Percentiles rank a stretch among this genome's conserved stretches.
Evolutionary conservation across 768 basidiomycete species (phyloP).

Genomic region (Leccinum subgranulosum): DNA sequence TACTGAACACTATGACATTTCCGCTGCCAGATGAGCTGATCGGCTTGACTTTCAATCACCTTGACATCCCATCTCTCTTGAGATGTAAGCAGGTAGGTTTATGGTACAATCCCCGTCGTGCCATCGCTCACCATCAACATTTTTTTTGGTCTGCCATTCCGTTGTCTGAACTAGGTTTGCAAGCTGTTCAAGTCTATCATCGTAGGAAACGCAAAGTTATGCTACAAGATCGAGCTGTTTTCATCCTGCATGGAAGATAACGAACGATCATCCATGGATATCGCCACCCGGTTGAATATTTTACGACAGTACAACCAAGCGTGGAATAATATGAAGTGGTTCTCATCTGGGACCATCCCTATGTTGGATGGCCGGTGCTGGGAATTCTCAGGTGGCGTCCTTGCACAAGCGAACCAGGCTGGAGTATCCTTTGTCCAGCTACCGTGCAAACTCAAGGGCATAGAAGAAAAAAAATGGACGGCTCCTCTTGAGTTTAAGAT

Average conservation of each 20-base stretch:
- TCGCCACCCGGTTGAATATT: constrained; percentile 21
- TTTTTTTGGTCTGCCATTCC: not conserved
- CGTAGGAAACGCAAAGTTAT: constrained; percentile 20
- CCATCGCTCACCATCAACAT: not conserved
- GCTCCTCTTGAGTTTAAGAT: constrained; percentile 24
- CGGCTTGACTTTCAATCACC: constrained; percentile 21
- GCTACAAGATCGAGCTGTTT: constrained; percentile 32
- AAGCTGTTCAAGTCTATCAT: constrained; percentile 28
- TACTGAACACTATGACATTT: constrained; percentile 8
- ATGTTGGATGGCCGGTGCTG: constrained; percentile 24
- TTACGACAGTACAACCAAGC: constrained; percentile 25
- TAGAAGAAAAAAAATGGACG: constrained; percentile 29
- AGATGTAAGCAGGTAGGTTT: constrained; percentile 26
- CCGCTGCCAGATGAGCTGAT: constrained; percentile 31
- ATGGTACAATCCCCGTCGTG: not conserved
- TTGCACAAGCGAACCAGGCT: constrained; percentile 26
- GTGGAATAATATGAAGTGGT: constrained; percentile 29
- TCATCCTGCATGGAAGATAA: constrained; percentile 27
- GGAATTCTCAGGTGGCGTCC: constrained; percentile 36
- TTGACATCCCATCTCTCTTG: constrained; percentile 30
- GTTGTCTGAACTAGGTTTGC: constrained; percentile 25
- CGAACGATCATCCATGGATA: constrained; percentile 16
- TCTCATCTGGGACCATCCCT: constrained; percentile 10
- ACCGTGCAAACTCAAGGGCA: constrained; percentile 29
- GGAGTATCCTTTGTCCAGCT: constrained; percentile 26